phyloP scores from a whole-genome alignment of 257 asterid genomes.

The Forsythia viridissima region DNA sequence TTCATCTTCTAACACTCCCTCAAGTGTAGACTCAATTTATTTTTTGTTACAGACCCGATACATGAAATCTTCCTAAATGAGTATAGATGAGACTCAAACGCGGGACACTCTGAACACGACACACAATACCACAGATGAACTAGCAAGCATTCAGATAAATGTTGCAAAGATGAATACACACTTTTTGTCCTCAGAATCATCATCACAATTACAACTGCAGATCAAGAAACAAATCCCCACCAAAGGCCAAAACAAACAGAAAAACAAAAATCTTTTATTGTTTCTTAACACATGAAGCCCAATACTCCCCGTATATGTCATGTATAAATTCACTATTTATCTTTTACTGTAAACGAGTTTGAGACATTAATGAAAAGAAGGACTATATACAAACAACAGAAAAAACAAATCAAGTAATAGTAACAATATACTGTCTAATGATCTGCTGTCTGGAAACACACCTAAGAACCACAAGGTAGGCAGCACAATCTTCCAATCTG shows the following conservation, averaged over 20 bases:
- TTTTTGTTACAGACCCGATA: no score
- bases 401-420: conserved; percentile 31
- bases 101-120: background rate
- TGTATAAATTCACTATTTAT: background rate
- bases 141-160: background rate
- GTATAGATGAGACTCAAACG: no score
- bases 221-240: background rate
- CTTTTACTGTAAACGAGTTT: background rate
- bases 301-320: no score
- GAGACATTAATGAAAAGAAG: conserved; percentile 13
- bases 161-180: background rate
- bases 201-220: background rate
- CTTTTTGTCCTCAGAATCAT: background rate
- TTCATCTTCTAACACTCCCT: no score
- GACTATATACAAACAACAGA: conserved; percentile 21
- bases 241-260: background rate
- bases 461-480: conserved; percentile 57
- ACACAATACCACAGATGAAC: background rate
- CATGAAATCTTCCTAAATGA: no score
- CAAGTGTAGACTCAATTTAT: no score
- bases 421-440: conserved; percentile 28
- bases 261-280: background rate
- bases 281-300: background rate
- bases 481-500: conserved; percentile 73
- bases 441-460: background rate